Conservation (phyloP, 345 rosid species). For the Kandelia obovata region DNA sequence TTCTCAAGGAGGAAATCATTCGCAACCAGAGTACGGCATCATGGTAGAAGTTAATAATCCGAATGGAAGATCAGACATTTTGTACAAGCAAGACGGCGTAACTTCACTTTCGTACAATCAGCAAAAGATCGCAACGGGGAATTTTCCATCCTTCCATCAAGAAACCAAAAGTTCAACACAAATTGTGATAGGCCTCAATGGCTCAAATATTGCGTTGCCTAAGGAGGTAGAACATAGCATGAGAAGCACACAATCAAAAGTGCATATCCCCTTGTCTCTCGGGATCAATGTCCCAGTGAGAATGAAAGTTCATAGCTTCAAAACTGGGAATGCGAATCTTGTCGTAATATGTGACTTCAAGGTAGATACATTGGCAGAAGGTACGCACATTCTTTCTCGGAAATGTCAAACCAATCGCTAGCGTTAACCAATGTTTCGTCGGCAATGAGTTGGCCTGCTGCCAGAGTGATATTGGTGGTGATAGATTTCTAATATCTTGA, state of each 20-base stretch:
- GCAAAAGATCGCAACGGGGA: conserved; percentile 9
- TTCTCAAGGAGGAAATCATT: not conserved
- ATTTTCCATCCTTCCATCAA: conserved; percentile 17
- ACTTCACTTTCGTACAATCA: conserved; percentile 12
- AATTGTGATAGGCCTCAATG: not conserved
- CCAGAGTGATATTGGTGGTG: too few species aligned
- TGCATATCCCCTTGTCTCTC: conserved; percentile 15
- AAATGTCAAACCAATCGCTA: conserved; percentile 27
- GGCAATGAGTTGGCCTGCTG: not conserved
- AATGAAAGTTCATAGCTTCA: conserved; percentile 17
- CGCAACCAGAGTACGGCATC: conserved; percentile 13
- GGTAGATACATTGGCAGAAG: conserved; percentile 22
- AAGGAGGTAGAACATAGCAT: conserved; percentile 1
- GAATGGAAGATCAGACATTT: conserved; percentile 14
- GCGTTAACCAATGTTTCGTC: not conserved
- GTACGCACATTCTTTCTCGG: conserved; percentile 21
- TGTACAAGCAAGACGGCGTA: conserved; percentile 19
- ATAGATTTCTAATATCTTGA: too few species aligned
- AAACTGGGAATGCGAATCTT: conserved; percentile 2
- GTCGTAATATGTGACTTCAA: conserved; percentile 11
- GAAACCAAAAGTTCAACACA: not conserved
- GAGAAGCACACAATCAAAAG: not conserved
- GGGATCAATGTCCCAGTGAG: conserved; percentile 16
- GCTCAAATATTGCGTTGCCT: conserved; percentile 1
- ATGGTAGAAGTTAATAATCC: conserved; percentile 18